Evolutionary conservation across 2,329 filamentous ascomycete genomes (phyloP).

Genomic region (Colletotrichum sp.): DNA sequence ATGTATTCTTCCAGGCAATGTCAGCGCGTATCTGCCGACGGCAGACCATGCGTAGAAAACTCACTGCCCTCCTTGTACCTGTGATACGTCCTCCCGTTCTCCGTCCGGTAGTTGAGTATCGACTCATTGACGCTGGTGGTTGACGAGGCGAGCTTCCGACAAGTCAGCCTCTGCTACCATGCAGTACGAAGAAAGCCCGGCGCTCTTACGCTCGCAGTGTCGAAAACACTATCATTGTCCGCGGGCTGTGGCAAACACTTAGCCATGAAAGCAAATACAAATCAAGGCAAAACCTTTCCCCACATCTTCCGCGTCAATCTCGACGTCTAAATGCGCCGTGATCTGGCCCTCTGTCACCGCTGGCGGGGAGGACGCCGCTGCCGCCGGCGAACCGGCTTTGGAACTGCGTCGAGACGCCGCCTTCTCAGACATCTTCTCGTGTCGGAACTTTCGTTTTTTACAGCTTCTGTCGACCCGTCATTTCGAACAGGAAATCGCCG

Average conservation of each 20-base stretch:
- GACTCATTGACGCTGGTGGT: constrained; percentile 35
- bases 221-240: background rate
- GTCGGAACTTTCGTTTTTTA: background rate
- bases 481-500: background rate
- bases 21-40: background rate
- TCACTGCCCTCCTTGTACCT: constrained; percentile 21
- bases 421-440: background rate
- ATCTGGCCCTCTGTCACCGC: background rate
- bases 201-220: background rate
- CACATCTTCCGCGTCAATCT: background rate
- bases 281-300: background rate
- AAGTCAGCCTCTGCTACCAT: background rate
- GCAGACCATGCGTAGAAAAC: background rate
- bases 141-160: constrained; percentile 6
- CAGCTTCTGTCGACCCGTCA: background rate
- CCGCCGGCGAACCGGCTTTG: background rate
- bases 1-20: background rate
- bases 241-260: background rate
- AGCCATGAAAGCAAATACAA: background rate
- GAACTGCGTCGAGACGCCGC: background rate
- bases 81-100: constrained; percentile 8
- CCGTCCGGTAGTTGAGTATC: constrained; percentile 15
- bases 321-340: background rate
- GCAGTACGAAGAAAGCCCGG: background rate
- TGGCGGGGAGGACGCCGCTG: background rate